Conservation (phyloP, 805 yeast species). For the Henningerozyma blattae region DNA sequence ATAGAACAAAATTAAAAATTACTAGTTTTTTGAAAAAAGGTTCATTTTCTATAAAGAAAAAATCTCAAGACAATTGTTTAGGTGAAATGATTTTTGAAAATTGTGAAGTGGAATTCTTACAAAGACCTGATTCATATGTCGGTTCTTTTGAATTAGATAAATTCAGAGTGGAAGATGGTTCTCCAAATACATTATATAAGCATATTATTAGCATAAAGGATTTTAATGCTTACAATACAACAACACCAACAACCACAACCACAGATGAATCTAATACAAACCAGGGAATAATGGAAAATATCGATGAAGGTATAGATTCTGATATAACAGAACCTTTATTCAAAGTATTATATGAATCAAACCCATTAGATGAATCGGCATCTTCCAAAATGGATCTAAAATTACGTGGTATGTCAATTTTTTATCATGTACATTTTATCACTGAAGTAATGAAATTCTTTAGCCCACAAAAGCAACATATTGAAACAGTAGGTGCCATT, state of each 20-base stretch:
- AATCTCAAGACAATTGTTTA: constrained; percentile 30
- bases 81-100: constrained; percentile 79
- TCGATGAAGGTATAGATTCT: constrained; percentile 14
- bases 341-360: constrained; percentile 67
- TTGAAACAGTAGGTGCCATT: constrained; percentile 80
- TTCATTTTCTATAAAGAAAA: constrained; percentile 47
- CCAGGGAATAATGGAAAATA: too few species aligned
- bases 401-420: constrained; percentile 77
- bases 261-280: neutral
- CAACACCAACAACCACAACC: neutral
- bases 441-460: constrained; percentile 69
- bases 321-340: constrained; percentile 47
- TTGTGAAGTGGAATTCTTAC: constrained; percentile 58
- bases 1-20: constrained; percentile 55
- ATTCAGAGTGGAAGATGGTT: constrained; percentile 79
- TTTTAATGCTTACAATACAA: constrained; percentile 26
- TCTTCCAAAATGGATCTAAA: constrained; percentile 67
- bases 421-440: constrained; percentile 74
- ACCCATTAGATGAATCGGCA: constrained; percentile 76
- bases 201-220: constrained; percentile 80
- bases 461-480: constrained; percentile 74
- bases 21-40: constrained; percentile 65
- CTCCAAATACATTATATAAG: constrained; percentile 66
- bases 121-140: constrained; percentile 68
- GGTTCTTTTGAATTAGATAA: constrained; percentile 68